Percentiles rank a stretch among this genome's conserved stretches.
Conservation (phyloP, 2,329 filamentous ascomycete species). For the Orbilia quercus region DNA sequence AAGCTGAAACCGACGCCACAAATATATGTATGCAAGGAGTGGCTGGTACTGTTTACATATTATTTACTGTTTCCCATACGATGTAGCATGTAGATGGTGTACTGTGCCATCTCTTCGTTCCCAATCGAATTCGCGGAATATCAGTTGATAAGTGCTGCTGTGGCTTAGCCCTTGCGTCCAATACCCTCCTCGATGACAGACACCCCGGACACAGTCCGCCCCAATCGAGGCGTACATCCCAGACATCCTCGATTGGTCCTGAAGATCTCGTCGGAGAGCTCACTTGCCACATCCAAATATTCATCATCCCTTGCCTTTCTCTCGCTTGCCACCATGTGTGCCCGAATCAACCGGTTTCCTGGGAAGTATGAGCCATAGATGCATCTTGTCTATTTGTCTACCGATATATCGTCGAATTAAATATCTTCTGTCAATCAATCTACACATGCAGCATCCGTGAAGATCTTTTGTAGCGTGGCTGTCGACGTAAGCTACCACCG, state of each 20-base stretch:
- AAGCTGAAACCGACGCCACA: slow-evolving; percentile 44
- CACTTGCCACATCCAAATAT: slow-evolving; percentile 19
- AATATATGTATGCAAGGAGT: slow-evolving; percentile 31
- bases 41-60: slow-evolving; percentile 23
- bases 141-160: not conserved
- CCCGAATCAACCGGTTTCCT: slow-evolving; percentile 7
- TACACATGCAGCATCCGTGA: too few species aligned
- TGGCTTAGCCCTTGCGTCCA: slow-evolving; percentile 5
- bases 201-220: slow-evolving; percentile 22
- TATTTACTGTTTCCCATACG: too few species aligned
- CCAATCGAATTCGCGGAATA: too few species aligned
- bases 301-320: slow-evolving; percentile 16
- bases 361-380: not conserved
- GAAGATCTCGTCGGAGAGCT: not conserved
- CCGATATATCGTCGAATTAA: slow-evolving; percentile 35
- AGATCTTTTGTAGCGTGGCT: slow-evolving; percentile 4
- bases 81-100: too few species aligned
- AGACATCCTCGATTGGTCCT: not conserved
- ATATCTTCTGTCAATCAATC: slow-evolving; percentile 2
- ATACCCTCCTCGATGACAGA: slow-evolving; percentile 6
- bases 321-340: slow-evolving; percentile 16
- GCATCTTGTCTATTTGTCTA: not conserved
- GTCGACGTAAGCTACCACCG: slow-evolving; percentile 2
- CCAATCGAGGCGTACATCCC: slow-evolving; percentile 19
- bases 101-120: too few species aligned